Percentiles rank a stretch among this genome's conserved stretches.
Evolutionary conservation across 1,284 basidiomycete species (phyloP).

Genomic region (Ceratobasidium sp.): DNA sequence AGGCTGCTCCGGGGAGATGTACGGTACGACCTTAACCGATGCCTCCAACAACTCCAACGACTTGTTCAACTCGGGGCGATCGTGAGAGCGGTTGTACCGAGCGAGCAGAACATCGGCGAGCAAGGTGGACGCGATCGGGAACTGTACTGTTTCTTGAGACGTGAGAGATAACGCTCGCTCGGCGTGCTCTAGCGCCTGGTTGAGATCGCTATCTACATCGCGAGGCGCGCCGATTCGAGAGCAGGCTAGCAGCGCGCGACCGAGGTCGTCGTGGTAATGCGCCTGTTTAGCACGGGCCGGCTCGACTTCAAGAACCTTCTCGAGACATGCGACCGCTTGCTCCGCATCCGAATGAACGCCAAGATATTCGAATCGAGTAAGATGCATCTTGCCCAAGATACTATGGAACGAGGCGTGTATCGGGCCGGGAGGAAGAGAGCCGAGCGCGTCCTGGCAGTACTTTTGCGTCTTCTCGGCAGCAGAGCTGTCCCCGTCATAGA

Average conservation of each 20-base stretch:
- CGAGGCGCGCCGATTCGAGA: slow-evolving; percentile 6
- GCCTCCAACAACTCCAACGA: slow-evolving; percentile 13
- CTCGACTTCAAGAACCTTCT: not conserved
- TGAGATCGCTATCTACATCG: not conserved
- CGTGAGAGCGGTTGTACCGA: slow-evolving; percentile 19
- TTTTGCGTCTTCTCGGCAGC: slow-evolving; percentile 5
- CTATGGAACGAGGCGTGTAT: not conserved
- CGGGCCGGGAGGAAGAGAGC: not conserved
- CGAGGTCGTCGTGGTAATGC: slow-evolving; percentile 6
- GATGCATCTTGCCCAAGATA: slow-evolving; percentile 12
- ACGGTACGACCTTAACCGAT: slow-evolving; percentile 21
- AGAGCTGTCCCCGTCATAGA: slow-evolving; percentile 3
- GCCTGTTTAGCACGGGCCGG: not conserved
- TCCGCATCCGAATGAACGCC: not conserved
- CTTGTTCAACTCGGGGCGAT: slow-evolving; percentile 14
- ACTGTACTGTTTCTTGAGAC: not conserved
- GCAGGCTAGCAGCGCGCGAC: slow-evolving; percentile 22
- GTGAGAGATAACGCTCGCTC: slow-evolving; percentile 1
- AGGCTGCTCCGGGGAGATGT: slow-evolving; percentile 21
- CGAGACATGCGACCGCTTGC: slow-evolving; percentile 9
- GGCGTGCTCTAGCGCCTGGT: slow-evolving; percentile 9
- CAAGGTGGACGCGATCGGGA: slow-evolving; percentile 13
- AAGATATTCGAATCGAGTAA: slow-evolving; percentile 23
- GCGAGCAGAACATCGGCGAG: slow-evolving; percentile 32
- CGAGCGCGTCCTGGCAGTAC: slow-evolving; percentile 13